Evolutionary conservation across 208 protist species (phyloP).

Genomic region (Vickermania ingenoplastis): DNA sequence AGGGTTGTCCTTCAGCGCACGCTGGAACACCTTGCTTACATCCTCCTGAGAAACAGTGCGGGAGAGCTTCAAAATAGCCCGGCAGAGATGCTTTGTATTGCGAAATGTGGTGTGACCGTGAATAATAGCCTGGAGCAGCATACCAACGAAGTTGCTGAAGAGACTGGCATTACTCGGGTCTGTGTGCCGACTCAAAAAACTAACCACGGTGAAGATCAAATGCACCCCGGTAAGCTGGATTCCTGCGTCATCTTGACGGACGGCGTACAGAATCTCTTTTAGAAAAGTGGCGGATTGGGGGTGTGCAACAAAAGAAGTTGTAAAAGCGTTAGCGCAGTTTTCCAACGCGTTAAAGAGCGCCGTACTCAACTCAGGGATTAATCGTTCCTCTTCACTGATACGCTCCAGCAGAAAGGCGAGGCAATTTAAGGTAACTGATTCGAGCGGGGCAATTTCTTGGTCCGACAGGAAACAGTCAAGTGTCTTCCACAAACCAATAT

Average conservation of each 20-base stretch:
- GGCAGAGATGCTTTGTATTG: conserved; percentile 20
- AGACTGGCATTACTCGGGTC: conserved; percentile 10
- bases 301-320: conserved; percentile 33
- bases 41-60: conserved; percentile 12
- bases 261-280: conserved; percentile 52
- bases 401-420: conserved; percentile 35
- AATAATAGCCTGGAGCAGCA: conserved; percentile 18
- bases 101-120: conserved; percentile 14
- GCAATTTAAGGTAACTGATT: conserved; percentile 22
- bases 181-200: conserved; percentile 17
- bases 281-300: conserved; percentile 40
- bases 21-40: conserved; percentile 16
- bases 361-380: conserved; percentile 51
- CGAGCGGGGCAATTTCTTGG: conserved; percentile 23
- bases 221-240: conserved; percentile 57
- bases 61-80: conserved; percentile 13
- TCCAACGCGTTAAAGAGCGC: conserved; percentile 51
- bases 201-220: conserved; percentile 30
- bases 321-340: conserved; percentile 55
- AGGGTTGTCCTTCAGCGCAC: conserved; percentile 20
- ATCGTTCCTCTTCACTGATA: conserved; percentile 41
- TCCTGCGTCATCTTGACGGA: conserved; percentile 29
- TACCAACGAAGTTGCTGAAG: conserved; percentile 15
- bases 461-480: conserved; percentile 58
- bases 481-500: conserved; percentile 54